Base-by-base conservation (phyloP, 768 basidiomycete species). In the Mrakia blollopis region DNA sequence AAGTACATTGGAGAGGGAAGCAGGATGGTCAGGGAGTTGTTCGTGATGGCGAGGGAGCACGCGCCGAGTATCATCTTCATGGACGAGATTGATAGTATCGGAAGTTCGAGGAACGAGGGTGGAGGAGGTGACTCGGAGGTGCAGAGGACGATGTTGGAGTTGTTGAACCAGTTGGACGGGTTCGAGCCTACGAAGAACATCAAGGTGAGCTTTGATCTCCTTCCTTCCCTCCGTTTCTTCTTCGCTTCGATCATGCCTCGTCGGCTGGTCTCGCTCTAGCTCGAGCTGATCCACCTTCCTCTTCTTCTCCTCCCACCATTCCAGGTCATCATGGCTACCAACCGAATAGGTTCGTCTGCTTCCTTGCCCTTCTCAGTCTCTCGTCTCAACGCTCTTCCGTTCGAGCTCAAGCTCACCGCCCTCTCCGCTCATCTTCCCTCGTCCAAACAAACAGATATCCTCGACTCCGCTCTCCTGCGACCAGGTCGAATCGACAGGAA, bases 41-140 rank as follows among this genome's bases (percentile, higher is more conserved):
- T 98, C 86, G 94, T 97, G 78, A 98, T 97, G 96, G 96, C 96
- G 3, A 85, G 94, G 79, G 96, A 98, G 83, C 94, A 97, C 81
- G 96, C 96, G 47, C 96, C 96, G 50, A 92, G 91, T 84, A 97
- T 98, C 85, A 97, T 98, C 83, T 98, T 98, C 87, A 97, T 98
- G 95, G 96, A 98, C 83, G 96, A 98, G 85, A 98, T 98, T 79
- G 96, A 98, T 85, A 94, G 92, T 28, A 98, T 98, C 81, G 96
- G 96, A 74, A 92, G 91, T 79, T 93, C 93, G 79, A 85, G 95
- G 82, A 67, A 67, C 44, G 75, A 65, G 32, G 93, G 95, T 16
- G 88, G 89, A 10, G 87, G 87, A 39, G 92, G 92, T 1, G 92
- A 94, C 81, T 92, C 91, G 4, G 93, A 94, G 83, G 92, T 93